Conservation (phyloP, 768 basidiomycete genomes). For the Kondoa subrosea region DNA sequence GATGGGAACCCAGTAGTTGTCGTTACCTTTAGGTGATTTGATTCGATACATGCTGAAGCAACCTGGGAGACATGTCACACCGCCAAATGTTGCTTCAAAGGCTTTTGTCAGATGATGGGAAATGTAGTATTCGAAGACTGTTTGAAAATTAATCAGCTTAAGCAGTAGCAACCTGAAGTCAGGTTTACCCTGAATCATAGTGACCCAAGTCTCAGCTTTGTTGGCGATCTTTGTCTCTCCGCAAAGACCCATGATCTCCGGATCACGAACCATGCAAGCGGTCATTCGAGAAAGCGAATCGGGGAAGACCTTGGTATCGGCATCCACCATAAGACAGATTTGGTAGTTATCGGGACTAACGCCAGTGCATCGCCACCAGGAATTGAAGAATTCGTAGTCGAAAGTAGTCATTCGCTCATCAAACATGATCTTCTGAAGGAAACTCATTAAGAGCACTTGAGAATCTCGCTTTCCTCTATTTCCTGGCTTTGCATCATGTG, state of each 20-base stretch:
- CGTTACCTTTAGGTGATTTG: slow-evolving; percentile 93
- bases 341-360: slow-evolving; percentile 93
- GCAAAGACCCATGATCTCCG: slow-evolving; percentile 97
- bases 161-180: background rate
- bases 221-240: slow-evolving; percentile 99
- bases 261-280: slow-evolving; percentile 88
- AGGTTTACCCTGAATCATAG: slow-evolving; percentile 87
- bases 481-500: slow-evolving; percentile 78
- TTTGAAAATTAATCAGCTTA: background rate
- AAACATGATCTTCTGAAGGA: slow-evolving; percentile 99
- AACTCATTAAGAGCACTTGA: slow-evolving; percentile 92
- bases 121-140: slow-evolving; percentile 99
- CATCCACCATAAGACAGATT: slow-evolving; percentile 54
- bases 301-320: slow-evolving; percentile 54
- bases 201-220: slow-evolving; percentile 95
- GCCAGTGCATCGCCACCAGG: slow-evolving; percentile 85
- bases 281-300: slow-evolving; percentile 93
- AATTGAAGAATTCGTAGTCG: slow-evolving; percentile 99
- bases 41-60: slow-evolving; percentile 99
- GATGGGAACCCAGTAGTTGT: slow-evolving; percentile 95
- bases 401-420: slow-evolving; percentile 99
- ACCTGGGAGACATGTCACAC: slow-evolving; percentile 96
- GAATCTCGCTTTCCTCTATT: slow-evolving; percentile 98
- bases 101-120: slow-evolving; percentile 98
- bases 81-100: slow-evolving; percentile 98